Conservation (phyloP, 139 green algal genomes). For the Closterium sp. region DNA sequence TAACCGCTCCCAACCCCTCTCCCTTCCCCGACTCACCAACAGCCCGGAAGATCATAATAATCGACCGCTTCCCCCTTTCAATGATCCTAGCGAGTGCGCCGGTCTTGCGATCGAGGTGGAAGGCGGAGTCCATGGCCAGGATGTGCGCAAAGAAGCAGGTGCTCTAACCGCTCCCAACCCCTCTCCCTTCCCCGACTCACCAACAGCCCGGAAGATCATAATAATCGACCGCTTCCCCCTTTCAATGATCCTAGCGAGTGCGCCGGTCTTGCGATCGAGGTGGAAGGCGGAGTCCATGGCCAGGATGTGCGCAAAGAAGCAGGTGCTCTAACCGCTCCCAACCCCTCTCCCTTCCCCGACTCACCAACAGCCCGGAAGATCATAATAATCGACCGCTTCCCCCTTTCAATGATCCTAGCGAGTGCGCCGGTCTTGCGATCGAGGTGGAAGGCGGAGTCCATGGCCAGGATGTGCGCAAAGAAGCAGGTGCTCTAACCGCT, state of each 20-base stretch:
- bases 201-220: constrained; percentile 87
- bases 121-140: constrained; percentile 75
- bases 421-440: constrained; percentile 82
- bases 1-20: too few relatives aligned
- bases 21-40: constrained; percentile 49
- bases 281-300: constrained; percentile 80
- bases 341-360: not conserved
- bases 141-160: constrained; percentile 84
- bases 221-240: constrained; percentile 83
- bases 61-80: constrained; percentile 83
- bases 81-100: constrained; percentile 83
- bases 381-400: constrained; percentile 82
- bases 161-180: too few relatives aligned
- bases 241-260: constrained; percentile 85
- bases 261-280: constrained; percentile 81
- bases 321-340: too few relatives aligned
- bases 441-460: constrained; percentile 84
- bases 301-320: constrained; percentile 82
- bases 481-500: too few relatives aligned
- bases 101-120: constrained; percentile 84
- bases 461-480: constrained; percentile 77
- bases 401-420: constrained; percentile 86
- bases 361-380: constrained; percentile 81
- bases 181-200: constrained; percentile 2
- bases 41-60: constrained; percentile 90